Base-by-base conservation (phyloP, 768 basidiomycete species). In the Lentinula detonsa region DNA sequence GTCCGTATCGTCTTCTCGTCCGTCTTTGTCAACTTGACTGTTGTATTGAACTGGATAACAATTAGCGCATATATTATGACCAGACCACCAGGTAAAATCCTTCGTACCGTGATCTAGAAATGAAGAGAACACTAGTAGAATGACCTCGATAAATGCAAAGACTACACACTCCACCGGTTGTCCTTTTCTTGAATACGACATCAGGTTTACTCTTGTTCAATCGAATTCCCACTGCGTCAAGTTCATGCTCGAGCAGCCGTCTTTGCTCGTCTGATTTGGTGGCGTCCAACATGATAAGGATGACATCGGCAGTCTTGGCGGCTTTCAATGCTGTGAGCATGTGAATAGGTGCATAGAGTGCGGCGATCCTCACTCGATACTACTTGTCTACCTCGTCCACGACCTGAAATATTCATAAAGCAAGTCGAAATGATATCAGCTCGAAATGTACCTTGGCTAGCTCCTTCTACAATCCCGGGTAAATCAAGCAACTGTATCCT, bases 191-290 rank as follows among this genome's bases (percentile, higher is more conserved):
- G 81, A 98, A 95, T 1, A 97, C 91, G 5, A 98, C 87, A 70
- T 99, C 97, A 1, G 97, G 97, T 68, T 85, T 90, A 60, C 74
- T 79, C 68, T 90, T 91, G 76, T 99, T 99, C 64, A 99, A 73
- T 50, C 97, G 83, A 64, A 99, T 98, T 3, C 97, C 97, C 42
- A 99, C 95, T 4, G 95, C 92, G 69, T 99, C 97, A 16, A 99
- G 78, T 73, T 99, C 97, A 40, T 91, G 82, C 72, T 98, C 97
- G 28, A 98, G 77, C 62, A 96, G 79, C 53, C 84, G 77, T 59
- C 88, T 86, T 68, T 99, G 97, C 72, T 98, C 93, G 48, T 94
- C 90, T 10, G 88, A 90, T 72, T 96, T 96, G 9, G 92, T 95
- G 11, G 93, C 91, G 67, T 95, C 94, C 34, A 95, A 79, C 91